These are phyloP conservation scores for Nematocida sp. DNA, from an alignment of 371 early-diverging fungal genomes.

Conservation along the genomic window DNA sequence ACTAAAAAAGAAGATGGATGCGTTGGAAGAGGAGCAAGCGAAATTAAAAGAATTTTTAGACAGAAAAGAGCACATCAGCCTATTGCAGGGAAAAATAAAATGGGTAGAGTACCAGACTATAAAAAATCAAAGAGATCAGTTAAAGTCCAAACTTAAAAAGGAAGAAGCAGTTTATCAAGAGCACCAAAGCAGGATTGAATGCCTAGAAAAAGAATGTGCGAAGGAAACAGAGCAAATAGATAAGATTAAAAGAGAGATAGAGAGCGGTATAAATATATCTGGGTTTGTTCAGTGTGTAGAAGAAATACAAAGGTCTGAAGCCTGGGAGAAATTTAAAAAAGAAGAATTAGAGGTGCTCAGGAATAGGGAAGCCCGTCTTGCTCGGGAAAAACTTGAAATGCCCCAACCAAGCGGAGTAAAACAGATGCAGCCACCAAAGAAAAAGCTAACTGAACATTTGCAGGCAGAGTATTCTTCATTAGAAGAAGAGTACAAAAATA, in stretches of 20 bases:
- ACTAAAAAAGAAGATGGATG: constrained; percentile 32
- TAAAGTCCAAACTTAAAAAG: not conserved
- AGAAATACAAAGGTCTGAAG: constrained; percentile 1
- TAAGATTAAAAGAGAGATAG: constrained; percentile 2
- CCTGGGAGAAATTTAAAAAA: constrained; percentile 42
- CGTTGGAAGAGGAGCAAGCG: constrained; percentile 55
- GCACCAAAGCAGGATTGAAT: constrained; percentile 53
- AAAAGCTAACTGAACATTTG: constrained; percentile 10
- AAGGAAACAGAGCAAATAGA: constrained; percentile 18
- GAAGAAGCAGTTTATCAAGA: constrained; percentile 47
- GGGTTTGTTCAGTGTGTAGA: not conserved
- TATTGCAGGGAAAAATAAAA: constrained; percentile 65
- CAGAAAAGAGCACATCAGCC: constrained; percentile 30
- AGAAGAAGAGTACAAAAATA: constrained; percentile 48
- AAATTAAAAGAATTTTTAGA: constrained; percentile 59
- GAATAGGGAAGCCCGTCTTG: constrained; percentile 18
- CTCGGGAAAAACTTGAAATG: constrained; percentile 40
- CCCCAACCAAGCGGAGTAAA: constrained; percentile 16
- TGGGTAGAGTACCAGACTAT: constrained; percentile 62
- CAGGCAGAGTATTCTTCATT: constrained; percentile 15
- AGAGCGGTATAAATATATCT: not conserved
- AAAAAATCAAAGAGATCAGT: constrained; percentile 24
- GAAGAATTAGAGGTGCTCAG: constrained; percentile 37
- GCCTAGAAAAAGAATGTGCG: not conserved
- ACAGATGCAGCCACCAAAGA: constrained; percentile 21